Base-by-base conservation (phyloP, 495 filamentous ascomycete genomes). In the Neurospora tetraspora region DNA sequence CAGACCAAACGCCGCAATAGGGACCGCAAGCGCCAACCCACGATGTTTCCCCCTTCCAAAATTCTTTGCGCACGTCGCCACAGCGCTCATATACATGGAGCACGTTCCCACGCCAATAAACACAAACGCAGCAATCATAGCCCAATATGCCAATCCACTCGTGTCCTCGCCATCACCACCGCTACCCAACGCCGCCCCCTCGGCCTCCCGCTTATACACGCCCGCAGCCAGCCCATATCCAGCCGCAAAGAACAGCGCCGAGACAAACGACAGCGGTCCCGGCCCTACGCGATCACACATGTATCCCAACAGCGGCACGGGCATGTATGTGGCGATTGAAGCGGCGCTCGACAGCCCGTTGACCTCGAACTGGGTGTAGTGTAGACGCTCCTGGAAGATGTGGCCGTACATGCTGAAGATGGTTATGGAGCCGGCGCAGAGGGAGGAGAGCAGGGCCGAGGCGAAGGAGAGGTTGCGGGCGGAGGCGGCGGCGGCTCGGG, bases 41-140 rank as follows among this genome's bases (percentile, higher is more conserved):
- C 94, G 92, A 76, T 96, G 89, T 78, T 91, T 94, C 4, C 94
- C 93, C 45, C 90, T 85, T 23, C 95, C 93, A 80, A 98, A 98
- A 81, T 97, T 98, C 88, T 99, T 99, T 34, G 95, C 96, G 73
- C 94, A 97, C 3, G 94, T 97, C 31, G 96, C 94, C 38, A 99
- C 91, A 0, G 92, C 92, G 42, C 88, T 86, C 36, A 98, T 79
- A 79, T 98, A 98, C 91, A 98, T 93, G 77, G 86, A 86, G 73
- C 91, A 90, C 0, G 96, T 98, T 6, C 90, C 95, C 74, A 90
- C 87, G 1, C 96, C 96, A 68, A 98, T 88, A 9, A 84, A 83
- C 23, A 92, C 86, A 76, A 99, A 99, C 2, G 93, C 92, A 69
- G 91, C 71, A 3, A 97, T 80, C 96, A 99, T 97, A 73, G 92